Conservation (phyloP, 2,329 filamentous ascomycete genomes). For the Aspergillus clavatus region DNA sequence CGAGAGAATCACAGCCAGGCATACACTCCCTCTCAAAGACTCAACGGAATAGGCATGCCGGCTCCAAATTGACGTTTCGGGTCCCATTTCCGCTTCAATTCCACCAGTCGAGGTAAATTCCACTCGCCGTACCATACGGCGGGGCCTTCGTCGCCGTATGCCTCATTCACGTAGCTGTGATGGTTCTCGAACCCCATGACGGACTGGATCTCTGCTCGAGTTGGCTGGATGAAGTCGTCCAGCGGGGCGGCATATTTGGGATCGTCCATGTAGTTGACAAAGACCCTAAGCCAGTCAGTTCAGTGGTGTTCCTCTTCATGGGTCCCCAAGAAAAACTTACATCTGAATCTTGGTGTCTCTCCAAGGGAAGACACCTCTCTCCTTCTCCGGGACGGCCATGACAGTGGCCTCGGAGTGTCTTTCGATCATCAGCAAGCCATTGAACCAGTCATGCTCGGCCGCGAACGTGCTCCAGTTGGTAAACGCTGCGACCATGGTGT, state of each 20-base stretch:
- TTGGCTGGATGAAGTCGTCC: neutral
- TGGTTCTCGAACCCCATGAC: neutral
- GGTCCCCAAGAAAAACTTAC: neutral
- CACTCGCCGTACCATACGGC: neutral
- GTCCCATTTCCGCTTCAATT: neutral
- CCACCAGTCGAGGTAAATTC: neutral
- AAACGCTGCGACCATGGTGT: neutral
- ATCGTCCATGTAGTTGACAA: neutral
- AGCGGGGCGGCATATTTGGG: neutral
- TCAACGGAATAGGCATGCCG: neutral
- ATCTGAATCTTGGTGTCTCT: neutral
- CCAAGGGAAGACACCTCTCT: neutral
- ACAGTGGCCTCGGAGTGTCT: neutral
- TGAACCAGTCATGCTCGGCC: neutral
- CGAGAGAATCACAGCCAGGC: neutral
- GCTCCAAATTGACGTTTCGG: neutral
- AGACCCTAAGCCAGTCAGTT: neutral
- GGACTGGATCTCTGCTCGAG: neutral
- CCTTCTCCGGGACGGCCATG: neutral
- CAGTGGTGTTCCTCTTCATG: neutral
- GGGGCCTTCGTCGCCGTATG: neutral
- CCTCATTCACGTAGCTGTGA: neutral
- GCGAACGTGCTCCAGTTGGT: neutral
- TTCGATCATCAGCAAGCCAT: neutral
- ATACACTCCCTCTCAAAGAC: neutral